Conservation (phyloP, 2,329 filamentous ascomycete genomes). For the Ilyonectria mors-panacis region DNA sequence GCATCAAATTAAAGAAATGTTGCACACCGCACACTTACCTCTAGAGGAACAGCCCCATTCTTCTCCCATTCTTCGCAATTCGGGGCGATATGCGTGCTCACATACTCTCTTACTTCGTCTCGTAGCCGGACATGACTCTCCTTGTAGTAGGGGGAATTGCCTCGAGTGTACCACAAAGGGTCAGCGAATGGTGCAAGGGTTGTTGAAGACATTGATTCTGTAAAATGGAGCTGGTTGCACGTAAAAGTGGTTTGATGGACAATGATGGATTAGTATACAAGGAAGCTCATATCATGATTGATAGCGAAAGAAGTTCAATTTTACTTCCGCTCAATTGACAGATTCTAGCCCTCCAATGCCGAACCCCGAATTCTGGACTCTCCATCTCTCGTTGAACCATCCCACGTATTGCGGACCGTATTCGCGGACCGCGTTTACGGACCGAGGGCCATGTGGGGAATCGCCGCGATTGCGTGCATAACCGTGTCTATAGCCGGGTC, state of each 20-base stretch:
- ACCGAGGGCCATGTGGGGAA: background rate
- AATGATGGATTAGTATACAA: background rate
- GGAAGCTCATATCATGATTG: background rate
- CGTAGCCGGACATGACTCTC: conserved; percentile 72
- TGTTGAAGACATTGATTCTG: background rate
- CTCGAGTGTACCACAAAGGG: conserved; percentile 4
- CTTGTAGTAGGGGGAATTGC: conserved; percentile 71
- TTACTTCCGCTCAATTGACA: background rate
- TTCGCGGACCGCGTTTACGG: background rate
- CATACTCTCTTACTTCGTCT: conserved; percentile 69
- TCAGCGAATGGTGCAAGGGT: background rate
- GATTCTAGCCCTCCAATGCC: background rate
- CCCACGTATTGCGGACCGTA: too few species aligned
- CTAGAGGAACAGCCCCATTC: conserved; percentile 64
- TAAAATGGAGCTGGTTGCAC: background rate
- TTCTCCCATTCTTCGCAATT: conserved; percentile 76
- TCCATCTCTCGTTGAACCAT: too few species aligned
- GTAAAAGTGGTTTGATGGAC: background rate
- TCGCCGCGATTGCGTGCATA: background rate
- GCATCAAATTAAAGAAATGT: background rate
- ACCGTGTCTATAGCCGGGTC: too few species aligned
- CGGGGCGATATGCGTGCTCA: conserved; percentile 71
- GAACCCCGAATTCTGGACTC: background rate
- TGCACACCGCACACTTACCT: conserved; percentile 39
- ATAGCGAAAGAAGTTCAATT: background rate